Percentiles rank a stretch among this genome's conserved stretches.
Conservation (phyloP, 768 basidiomycete genomes). For the Phaffia australis region DNA sequence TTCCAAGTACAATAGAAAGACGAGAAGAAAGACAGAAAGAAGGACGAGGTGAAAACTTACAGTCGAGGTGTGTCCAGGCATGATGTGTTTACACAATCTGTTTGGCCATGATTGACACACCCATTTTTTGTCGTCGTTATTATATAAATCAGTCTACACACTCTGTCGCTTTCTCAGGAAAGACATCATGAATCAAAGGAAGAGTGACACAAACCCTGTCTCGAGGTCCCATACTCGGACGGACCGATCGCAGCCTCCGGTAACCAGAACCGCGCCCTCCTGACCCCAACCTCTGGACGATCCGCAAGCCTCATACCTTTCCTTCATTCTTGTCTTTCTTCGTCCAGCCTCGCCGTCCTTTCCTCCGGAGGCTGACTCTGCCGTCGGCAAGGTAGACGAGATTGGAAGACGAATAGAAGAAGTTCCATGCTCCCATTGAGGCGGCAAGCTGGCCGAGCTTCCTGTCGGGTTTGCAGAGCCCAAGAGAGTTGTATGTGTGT, state of each 20-base stretch:
- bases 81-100: too few relatives aligned
- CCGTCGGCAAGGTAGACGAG: background rate
- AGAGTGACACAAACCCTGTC: slow-evolving; percentile 53
- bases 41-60: background rate
- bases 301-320: slow-evolving; percentile 47
- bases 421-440: slow-evolving; percentile 7
- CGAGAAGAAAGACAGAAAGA: too few relatives aligned
- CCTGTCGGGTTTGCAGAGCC: background rate
- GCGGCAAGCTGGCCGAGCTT: slow-evolving; percentile 7
- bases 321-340: slow-evolving; percentile 29
- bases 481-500: background rate
- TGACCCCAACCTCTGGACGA: slow-evolving; percentile 84
- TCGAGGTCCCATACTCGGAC: slow-evolving; percentile 86
- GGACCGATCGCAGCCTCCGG: slow-evolving; percentile 83
- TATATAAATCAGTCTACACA: background rate
- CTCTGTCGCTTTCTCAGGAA: background rate
- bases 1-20: too few relatives aligned
- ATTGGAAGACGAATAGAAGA: background rate
- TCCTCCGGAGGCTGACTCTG: background rate
- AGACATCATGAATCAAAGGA: background rate
- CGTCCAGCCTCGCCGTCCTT: slow-evolving; percentile 8
- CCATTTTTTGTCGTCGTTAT: background rate
- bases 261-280: slow-evolving; percentile 67
- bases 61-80: background rate
- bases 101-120: too few relatives aligned